Percentiles rank a stretch among this genome's conserved stretches.
Evolutionary conservation across 768 basidiomycete species (phyloP).

Genomic region (Pleurotus giganteus): DNA sequence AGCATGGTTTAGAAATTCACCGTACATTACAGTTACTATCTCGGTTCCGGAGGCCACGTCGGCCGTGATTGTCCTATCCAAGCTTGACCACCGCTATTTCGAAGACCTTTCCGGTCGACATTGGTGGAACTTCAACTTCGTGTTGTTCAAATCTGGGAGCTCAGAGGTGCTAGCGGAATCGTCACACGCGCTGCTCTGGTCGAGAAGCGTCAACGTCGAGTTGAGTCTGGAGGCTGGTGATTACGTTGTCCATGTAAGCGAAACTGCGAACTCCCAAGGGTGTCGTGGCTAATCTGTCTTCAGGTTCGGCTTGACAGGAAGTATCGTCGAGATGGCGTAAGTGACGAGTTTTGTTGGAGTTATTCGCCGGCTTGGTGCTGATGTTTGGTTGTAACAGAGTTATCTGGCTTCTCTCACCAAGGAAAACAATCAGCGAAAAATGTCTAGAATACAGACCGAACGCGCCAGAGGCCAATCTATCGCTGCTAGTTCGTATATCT

Average conservation of each 20-base stretch:
- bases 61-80: constrained; percentile 44
- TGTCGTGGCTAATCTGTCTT: constrained; percentile 11
- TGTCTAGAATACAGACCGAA: constrained; percentile 40
- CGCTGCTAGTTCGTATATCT: constrained; percentile 37
- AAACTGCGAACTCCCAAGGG: neutral
- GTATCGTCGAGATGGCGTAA: constrained; percentile 21
- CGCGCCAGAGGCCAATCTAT: constrained; percentile 45
- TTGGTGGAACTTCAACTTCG: constrained; percentile 45
- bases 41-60: constrained; percentile 32
- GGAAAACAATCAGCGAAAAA: constrained; percentile 36
- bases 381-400: constrained; percentile 11
- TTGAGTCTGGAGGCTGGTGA: constrained; percentile 37
- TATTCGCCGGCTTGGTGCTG: neutral
- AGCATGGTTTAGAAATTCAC: constrained; percentile 3
- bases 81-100: constrained; percentile 46
- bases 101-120: constrained; percentile 32
- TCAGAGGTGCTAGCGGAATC: constrained; percentile 32
- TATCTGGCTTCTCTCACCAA: constrained; percentile 20
- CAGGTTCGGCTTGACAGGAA: constrained; percentile 33
- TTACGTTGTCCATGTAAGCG: constrained; percentile 38
- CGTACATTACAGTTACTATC: constrained; percentile 37
- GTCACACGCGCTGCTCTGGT: constrained; percentile 26
- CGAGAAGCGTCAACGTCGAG: constrained; percentile 38
- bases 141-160: constrained; percentile 42
- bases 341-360: neutral